Base-by-base conservation (phyloP, 1,284 basidiomycete genomes). In the Ustilago cynodontis region DNA sequence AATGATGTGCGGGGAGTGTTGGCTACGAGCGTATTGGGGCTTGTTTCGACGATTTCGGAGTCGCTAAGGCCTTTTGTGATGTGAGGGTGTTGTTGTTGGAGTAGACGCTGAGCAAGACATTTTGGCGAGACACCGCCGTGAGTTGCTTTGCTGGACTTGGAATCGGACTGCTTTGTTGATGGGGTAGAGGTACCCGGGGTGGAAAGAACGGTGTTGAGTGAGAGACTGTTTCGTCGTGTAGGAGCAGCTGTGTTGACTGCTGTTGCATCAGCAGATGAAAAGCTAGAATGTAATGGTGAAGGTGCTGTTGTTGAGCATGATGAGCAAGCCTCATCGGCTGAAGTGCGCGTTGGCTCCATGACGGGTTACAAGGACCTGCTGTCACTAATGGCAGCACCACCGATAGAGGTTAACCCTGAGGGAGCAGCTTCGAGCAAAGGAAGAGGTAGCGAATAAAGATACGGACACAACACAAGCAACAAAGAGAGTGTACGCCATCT, bases 211-310 rank as follows among this genome's bases (percentile, higher is more conserved):
- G 24, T 31, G 29, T 22, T 35, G 20, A 49, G 41, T 0, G 72
- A 70, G 39, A 75, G 14, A 57, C 70, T 71, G 72, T 75, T 75
- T n/a, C 72, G 59, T 56, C 72, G 66, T 10, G 72, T 66, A n/a
- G 67, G 72, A 4, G 65, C 72, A 2, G 72, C 72, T 4, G 67
- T 70, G 57, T 75, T 75, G 59, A 75, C 72, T 26, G 72, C 72
- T 0, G 72, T 75, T n/a, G 72, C 63, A 16, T 75, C 67, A 9
- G 67, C 61, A n/a, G 71, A 73, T 11, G 65, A 57, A 4, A 68
- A 57, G 35, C 35, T 60, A 3, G 71, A 71, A 22, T 66, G 69
- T 2, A 50, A 20, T n/a, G 70, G 57, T 22, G 68, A 54, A 35
- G 60, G 39, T 18, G 50, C 47, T 35, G 63, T 31, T 35, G 63